Evolutionary conservation across 768 basidiomycete species (phyloP), one percentile per base, ranked within the genome.

Genomic region (Phaeolepiota aurea): DNA sequence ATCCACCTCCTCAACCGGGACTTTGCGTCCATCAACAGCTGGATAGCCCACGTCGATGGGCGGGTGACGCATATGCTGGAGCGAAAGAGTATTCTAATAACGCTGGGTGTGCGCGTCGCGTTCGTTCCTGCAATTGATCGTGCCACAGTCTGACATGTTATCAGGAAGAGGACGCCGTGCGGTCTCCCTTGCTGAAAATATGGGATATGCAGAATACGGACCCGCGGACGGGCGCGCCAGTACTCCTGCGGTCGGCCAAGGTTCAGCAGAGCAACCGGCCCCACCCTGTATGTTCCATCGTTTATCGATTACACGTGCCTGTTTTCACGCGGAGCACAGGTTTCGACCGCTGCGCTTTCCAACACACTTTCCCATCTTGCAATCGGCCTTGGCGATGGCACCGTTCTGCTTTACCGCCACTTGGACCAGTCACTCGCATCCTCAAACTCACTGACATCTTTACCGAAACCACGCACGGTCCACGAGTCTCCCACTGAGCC

Each of bases 331-430:
- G 37, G 32, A 13, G 15, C 15, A 37, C 54, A 87, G 77, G 79
- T 93, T 9, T 80, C 88, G 2, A 76, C 83, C 1, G 66, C 96
- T 31, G 87, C 92, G 0, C 65, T 92, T 15, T 86, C 93, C 0
- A 63, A 77, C 4, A 73, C 74, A 13, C 69, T 96, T 3, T 77
- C 87, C 0, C 87, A 92, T 57, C 77, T 99, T 18, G 84, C 93
- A 4, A 76, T 98, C 30, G 96, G 93, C 11, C 75, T 98, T n/a
- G 91, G 82, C 4, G 93, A 97, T 53, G 96, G 96, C 18, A 87
- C 87, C 0, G 93, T 96, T 12, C 71, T 98, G 5, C 69, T 96
- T 12, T 94, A 89, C 56, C 79, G 89, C 4, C 89, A 97, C 54
- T 68, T 97, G 14, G 84, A 93, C 56, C 92, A 97, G 55, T 91